Conservation (phyloP, 257 asterid species). For the Primulina tabacum region DNA sequence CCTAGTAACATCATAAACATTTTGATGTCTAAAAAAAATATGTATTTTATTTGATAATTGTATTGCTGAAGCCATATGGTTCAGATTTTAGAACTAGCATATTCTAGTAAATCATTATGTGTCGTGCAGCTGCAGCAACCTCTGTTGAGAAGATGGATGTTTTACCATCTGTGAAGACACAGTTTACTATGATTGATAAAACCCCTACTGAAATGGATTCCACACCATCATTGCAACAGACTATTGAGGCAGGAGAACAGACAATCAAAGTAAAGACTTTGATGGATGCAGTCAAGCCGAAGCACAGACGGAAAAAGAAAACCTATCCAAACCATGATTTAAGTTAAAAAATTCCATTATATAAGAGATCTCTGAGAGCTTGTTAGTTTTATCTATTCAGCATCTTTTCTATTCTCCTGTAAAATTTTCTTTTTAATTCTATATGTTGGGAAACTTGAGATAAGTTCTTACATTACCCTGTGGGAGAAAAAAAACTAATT, state of each 20-base stretch:
- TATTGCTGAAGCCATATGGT: slow-evolving; percentile 6
- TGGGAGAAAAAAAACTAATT: no score
- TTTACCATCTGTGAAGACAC: slow-evolving; percentile 25
- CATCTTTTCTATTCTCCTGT: background rate
- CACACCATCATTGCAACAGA: slow-evolving; percentile 34
- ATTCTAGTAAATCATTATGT: slow-evolving; percentile 16
- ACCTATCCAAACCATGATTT: slow-evolving; percentile 30
- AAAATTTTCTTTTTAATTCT: background rate
- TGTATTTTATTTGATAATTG: background rate
- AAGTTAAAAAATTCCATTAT: slow-evolving; percentile 32
- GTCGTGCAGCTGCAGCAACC: slow-evolving; percentile 40
- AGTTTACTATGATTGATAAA: slow-evolving; percentile 23
- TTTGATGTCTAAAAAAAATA: no score
- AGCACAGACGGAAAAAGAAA: slow-evolving; percentile 70
- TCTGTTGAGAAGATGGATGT: slow-evolving; percentile 37
- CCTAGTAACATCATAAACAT: background rate
- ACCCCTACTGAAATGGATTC: slow-evolving; percentile 29
- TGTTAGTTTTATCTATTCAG: slow-evolving; percentile 13
- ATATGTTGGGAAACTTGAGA: background rate
- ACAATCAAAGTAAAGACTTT: slow-evolving; percentile 47
- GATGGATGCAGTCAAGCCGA: slow-evolving; percentile 83
- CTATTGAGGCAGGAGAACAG: slow-evolving; percentile 26
- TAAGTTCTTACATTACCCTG: background rate
- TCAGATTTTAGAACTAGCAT: background rate
- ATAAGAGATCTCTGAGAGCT: slow-evolving; percentile 15